A percentile compares a stretch with the other conserved stretches of the same genome.
Conservation (phyloP, 164 flowering plant species). For the Umbilicus rupestris region DNA sequence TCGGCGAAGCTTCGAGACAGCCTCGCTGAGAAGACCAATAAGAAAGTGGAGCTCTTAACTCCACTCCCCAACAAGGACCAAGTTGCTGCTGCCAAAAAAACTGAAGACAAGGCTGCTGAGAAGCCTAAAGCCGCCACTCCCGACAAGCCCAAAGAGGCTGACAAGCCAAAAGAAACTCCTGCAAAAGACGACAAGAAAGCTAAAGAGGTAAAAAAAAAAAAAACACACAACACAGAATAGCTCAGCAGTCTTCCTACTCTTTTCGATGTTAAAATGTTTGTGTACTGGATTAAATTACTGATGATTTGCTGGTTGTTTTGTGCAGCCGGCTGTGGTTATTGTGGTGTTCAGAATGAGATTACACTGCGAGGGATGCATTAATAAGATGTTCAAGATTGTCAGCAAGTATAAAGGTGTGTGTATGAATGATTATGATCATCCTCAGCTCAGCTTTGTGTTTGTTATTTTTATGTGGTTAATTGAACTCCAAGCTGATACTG, state of each 20-base stretch:
- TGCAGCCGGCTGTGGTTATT: not conserved
- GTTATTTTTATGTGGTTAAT: not conserved
- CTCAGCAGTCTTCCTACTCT: not conserved
- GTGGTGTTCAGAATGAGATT: slow-evolving; percentile 1
- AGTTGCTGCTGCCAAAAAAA: not conserved
- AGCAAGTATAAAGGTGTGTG: not conserved
- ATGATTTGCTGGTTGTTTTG: not conserved
- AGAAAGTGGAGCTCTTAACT: not conserved
- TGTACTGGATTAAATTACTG: not conserved
- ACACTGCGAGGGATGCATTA: slow-evolving; percentile 2
- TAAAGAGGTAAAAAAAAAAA: not conserved
- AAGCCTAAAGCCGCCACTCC: not conserved
- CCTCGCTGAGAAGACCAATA: not conserved
- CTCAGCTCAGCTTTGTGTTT: not conserved
- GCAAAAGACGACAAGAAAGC: no score
- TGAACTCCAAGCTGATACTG: no score
- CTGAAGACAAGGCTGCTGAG: not conserved
- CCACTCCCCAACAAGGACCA: not conserved
- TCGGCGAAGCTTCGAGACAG: not conserved
- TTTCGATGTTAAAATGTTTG: not conserved
- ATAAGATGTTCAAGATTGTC: not conserved
- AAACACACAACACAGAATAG: not conserved
- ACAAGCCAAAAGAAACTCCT: no score
- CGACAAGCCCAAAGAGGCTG: no score
- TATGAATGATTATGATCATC: not conserved